A percentile compares a stretch with the other conserved stretches of the same genome.
Evolutionary conservation across 345 rosid genomes (phyloP).

Genomic region (Gossypium rotundifolium): DNA sequence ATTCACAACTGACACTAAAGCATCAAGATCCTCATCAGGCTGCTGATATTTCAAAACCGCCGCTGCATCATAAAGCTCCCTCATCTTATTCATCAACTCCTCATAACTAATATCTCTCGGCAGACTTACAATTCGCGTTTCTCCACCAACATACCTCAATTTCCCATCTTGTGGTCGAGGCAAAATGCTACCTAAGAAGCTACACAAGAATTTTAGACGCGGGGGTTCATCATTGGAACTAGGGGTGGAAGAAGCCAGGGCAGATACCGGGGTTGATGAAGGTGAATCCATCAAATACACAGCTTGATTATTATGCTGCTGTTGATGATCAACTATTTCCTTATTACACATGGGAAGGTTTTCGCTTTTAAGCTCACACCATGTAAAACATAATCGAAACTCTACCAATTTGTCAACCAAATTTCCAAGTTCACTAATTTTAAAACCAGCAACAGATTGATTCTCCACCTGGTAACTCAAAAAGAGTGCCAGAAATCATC

Average conservation of each 20-base stretch:
- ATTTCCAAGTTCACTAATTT: slow-evolving; percentile 23
- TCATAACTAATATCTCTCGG: slow-evolving; percentile 61
- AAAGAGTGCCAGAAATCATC: slow-evolving; percentile 15
- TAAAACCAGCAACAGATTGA: slow-evolving; percentile 18
- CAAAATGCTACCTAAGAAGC: slow-evolving; percentile 86
- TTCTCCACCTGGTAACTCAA: slow-evolving; percentile 22
- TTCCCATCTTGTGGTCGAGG: slow-evolving; percentile 98
- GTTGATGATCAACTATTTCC: slow-evolving; percentile 24
- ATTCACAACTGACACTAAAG: slow-evolving; percentile 87
- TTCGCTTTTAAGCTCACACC: slow-evolving; percentile 19
- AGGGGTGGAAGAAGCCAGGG: slow-evolving; percentile 15
- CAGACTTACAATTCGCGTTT: slow-evolving; percentile 79
- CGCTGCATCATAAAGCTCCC: slow-evolving; percentile 76
- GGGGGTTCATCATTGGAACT: slow-evolving; percentile 60
- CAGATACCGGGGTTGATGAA: slow-evolving; percentile 32
- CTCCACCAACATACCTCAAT: slow-evolving; percentile 90
- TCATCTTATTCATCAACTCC: slow-evolving; percentile 81
- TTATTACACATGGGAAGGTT: slow-evolving; percentile 50
- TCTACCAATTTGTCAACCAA: slow-evolving; percentile 23
- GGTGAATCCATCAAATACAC: slow-evolving; percentile 43
- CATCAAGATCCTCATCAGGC: slow-evolving; percentile 99
- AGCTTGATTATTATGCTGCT: slow-evolving; percentile 19
- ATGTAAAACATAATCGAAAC: slow-evolving; percentile 13
- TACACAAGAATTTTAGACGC: slow-evolving; percentile 80
- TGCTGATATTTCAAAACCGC: slow-evolving; percentile 85